phyloP scores from a whole-genome alignment of 345 rosid genomes.

The Arabidopsis suecica region DNA sequence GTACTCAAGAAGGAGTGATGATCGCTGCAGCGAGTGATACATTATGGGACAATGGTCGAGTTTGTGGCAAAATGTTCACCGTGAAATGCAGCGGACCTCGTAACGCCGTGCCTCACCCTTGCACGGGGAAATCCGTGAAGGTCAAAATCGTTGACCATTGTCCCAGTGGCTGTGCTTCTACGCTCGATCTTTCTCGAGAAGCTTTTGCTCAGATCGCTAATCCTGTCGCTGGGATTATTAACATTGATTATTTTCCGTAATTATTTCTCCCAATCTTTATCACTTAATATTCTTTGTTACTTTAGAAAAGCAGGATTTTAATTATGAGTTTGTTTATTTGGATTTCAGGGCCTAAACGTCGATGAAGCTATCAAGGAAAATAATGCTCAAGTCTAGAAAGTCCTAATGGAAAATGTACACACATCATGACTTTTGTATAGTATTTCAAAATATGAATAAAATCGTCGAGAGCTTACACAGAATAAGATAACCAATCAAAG shows the following conservation, averaged over 20 bases:
- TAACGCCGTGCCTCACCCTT: conserved; percentile 50
- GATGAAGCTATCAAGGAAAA: conserved; percentile 21
- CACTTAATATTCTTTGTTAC: neutral
- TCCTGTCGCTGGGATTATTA: conserved; percentile 50
- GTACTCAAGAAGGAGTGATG: conserved; percentile 45
- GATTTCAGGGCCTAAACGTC: conserved; percentile 28
- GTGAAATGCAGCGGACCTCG: conserved; percentile 51
- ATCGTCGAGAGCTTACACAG: neutral
- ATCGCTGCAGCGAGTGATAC: conserved; percentile 59
- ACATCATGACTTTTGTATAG: neutral
- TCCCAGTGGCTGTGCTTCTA: conserved; percentile 42
- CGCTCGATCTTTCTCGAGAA: conserved; percentile 52
- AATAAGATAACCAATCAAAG: too few species aligned
- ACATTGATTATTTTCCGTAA: conserved; percentile 43
- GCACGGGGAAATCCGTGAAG: conserved; percentile 45
- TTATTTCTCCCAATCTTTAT: neutral
- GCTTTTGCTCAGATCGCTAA: conserved; percentile 59
- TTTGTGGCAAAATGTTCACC: conserved; percentile 52
- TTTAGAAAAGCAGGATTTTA: neutral
- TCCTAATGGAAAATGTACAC: neutral
- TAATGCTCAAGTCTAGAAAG: neutral
- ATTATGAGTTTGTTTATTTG: conserved; percentile 15
- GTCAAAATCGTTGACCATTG: conserved; percentile 59
- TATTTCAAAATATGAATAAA: conserved; percentile 10
- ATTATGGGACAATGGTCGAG: conserved; percentile 52